Percentiles rank a stretch among this genome's conserved stretches.
Evolutionary conservation across 169 alveolate species (phyloP).

Genomic region (Plasmodium ovale): DNA sequence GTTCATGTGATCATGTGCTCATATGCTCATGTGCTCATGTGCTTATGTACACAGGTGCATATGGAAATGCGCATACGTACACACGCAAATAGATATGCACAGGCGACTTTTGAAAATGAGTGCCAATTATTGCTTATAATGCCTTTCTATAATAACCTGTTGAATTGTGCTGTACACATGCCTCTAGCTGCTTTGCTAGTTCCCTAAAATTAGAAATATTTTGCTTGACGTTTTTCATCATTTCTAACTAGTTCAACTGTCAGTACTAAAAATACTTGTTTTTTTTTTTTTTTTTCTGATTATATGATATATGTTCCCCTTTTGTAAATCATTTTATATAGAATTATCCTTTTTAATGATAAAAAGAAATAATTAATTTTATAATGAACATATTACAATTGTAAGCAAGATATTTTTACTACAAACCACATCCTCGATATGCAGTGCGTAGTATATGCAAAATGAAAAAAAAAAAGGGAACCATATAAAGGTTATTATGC

Average conservation of each 20-base stretch:
- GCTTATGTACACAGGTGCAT: no score
- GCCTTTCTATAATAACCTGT: no score
- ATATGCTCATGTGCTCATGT: no score
- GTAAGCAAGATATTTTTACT: background rate
- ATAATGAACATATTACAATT: background rate
- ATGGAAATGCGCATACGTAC: no score
- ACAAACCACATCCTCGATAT: background rate
- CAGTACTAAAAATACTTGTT: background rate
- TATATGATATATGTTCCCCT: background rate
- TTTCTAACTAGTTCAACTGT: background rate
- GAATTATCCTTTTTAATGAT: background rate
- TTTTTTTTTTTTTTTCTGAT: background rate
- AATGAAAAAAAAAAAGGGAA: slow-evolving; percentile 14
- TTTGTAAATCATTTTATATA: background rate
- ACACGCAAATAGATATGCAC: no score
- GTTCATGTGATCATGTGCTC: no score
- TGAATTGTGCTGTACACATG: slow-evolving; percentile 49
- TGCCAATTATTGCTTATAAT: no score
- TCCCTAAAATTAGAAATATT: slow-evolving; percentile 53
- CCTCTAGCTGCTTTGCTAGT: slow-evolving; percentile 70
- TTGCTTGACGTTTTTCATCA: slow-evolving; percentile 62
- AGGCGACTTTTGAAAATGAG: no score
- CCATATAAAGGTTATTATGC: no score
- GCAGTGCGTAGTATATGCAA: no score
- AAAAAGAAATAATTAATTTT: background rate